These are phyloP conservation scores for Apostasia ramifera DNA, from an alignment of 106 monocot genomes.

Conservation along the genomic window DNA sequence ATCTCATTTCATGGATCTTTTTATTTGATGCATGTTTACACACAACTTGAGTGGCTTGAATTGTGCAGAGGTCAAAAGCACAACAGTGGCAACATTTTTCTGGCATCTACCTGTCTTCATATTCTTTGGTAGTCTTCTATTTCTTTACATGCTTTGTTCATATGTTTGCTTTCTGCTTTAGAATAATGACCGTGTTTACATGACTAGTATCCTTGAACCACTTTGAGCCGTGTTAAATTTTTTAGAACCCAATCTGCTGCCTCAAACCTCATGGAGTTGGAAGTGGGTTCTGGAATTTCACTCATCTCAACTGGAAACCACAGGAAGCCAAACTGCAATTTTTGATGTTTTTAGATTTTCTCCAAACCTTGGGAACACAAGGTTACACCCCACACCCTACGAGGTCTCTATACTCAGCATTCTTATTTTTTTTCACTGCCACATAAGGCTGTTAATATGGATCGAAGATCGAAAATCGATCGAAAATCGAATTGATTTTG, in stretches of 20 bases:
- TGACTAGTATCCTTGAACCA: neutral
- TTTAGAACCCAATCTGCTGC: neutral
- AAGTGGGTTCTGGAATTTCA: too few relatives aligned
- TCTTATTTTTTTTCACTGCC: too few relatives aligned
- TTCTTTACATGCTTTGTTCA: neutral
- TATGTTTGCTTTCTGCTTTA: neutral
- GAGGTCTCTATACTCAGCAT: too few relatives aligned
- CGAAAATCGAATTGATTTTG: too few relatives aligned
- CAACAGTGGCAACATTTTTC: constrained; percentile 13
- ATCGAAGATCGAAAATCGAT: too few relatives aligned
- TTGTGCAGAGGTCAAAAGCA: constrained; percentile 25
- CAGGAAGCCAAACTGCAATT: too few relatives aligned
- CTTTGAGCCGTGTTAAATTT: neutral
- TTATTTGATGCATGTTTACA: neutral
- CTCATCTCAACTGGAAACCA: too few relatives aligned
- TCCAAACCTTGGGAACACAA: too few relatives aligned
- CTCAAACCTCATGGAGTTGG: too few relatives aligned
- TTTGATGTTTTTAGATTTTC: too few relatives aligned
- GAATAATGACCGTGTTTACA: neutral
- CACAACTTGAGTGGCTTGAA: neutral
- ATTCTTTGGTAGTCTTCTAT: constrained; percentile 23
- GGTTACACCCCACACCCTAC: too few relatives aligned
- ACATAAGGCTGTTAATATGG: too few relatives aligned
- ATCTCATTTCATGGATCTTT: neutral
- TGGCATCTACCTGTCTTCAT: constrained; percentile 21